These are phyloP conservation scores for bread wheat (Triticum aestivum) DNA, from an alignment of 176 grass and related monocot species.

Conservation along the genomic window DNA sequence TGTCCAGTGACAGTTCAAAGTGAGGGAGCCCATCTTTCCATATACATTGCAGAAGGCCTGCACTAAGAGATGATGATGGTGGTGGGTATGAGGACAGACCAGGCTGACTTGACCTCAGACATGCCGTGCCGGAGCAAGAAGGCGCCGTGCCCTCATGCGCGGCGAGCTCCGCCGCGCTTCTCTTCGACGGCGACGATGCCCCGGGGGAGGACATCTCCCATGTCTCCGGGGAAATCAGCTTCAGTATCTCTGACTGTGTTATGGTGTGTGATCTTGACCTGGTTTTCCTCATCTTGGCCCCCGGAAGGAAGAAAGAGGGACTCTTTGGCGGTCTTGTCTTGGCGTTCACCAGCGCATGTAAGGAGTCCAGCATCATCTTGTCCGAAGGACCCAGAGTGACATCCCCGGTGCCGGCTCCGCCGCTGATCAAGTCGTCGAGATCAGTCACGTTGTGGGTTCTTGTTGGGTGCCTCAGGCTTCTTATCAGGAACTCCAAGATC, in stretches of 20 bases:
- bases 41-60: conserved; percentile 56
- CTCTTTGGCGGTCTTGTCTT: conserved; percentile 33
- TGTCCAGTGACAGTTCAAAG: conserved; percentile 62
- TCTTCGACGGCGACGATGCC: conserved; percentile 12
- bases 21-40: conserved; percentile 67
- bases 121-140: conserved; percentile 33
- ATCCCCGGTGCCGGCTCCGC: conserved; percentile 34
- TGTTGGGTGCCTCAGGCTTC: conserved; percentile 60
- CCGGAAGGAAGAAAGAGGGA: conserved; percentile 34
- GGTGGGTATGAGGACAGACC: conserved; percentile 27
- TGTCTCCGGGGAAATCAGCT: conserved; percentile 40
- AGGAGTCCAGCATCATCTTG: conserved; percentile 58
- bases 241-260: conserved; percentile 51
- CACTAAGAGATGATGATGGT: conserved; percentile 45
- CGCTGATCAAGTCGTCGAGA: conserved; percentile 55
- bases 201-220: conserved; percentile 34
- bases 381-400: conserved; percentile 45
- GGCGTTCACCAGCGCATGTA: conserved; percentile 47
- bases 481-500: conserved; percentile 60
- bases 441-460: conserved; percentile 57
- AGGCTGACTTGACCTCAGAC: conserved; percentile 18
- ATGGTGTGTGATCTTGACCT: conserved; percentile 35
- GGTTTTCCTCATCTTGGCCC: conserved; percentile 38
- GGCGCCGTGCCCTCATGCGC: conserved; percentile 19
- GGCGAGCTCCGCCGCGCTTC: not conserved